These are phyloP conservation scores for Phylloporus sp. DNA, from an alignment of 768 basidiomycete genomes.

Conservation along the genomic window DNA sequence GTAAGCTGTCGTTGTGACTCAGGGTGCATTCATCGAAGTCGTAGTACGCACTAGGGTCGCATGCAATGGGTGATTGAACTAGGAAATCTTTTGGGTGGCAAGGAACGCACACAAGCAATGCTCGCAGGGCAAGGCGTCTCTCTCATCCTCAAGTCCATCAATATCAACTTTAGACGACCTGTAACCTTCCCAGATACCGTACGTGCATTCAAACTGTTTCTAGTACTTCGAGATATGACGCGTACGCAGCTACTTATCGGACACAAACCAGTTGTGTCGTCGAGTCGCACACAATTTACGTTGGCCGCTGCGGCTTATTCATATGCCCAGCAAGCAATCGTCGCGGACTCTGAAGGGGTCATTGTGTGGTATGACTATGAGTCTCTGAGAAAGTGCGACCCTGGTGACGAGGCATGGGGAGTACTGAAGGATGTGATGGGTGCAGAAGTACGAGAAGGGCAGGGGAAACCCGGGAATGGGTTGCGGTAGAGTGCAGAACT, in stretches of 20 bases:
- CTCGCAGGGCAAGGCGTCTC: constrained; percentile 63
- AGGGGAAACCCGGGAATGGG: not conserved
- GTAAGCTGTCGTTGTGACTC: constrained; percentile 31
- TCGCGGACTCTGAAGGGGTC: constrained; percentile 60
- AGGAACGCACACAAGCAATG: constrained; percentile 51
- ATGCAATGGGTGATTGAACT: constrained; percentile 63
- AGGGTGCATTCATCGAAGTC: not conserved
- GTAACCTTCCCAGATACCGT: constrained; percentile 78
- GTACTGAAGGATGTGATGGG: constrained; percentile 25
- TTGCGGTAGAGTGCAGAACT: not conserved
- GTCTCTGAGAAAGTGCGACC: constrained; percentile 56
- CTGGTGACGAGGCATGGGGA: constrained; percentile 46
- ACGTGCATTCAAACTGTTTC: constrained; percentile 21
- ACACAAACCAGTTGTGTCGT: constrained; percentile 45
- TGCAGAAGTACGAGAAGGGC: constrained; percentile 17
- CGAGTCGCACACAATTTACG: constrained; percentile 43
- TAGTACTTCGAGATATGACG: not conserved
- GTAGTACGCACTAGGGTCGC: constrained; percentile 49
- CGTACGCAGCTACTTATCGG: constrained; percentile 55
- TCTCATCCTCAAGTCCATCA: constrained; percentile 69
- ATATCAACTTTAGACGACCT: constrained; percentile 63
- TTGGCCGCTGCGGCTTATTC: constrained; percentile 60
- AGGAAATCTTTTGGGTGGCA: constrained; percentile 58
- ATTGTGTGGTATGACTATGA: constrained; percentile 82
- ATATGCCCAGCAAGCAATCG: constrained; percentile 55